Evolutionary conservation across 2,329 filamentous ascomycete species (phyloP).

Genomic region (Aspergillus alliaceus): DNA sequence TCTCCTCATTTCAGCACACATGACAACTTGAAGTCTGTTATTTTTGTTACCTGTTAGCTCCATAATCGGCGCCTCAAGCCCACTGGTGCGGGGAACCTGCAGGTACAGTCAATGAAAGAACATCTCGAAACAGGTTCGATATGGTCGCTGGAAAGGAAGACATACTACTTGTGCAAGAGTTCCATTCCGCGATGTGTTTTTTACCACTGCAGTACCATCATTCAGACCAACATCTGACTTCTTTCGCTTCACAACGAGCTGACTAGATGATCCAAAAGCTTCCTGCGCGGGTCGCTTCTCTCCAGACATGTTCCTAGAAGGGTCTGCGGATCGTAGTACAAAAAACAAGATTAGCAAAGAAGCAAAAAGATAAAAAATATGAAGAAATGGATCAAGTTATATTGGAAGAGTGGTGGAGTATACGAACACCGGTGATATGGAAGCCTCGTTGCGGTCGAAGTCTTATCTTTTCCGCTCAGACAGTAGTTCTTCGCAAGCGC

Average conservation of each 20-base stretch:
- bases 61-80: conserved; percentile 88
- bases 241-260: conserved; percentile 86
- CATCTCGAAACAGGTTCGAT: not conserved
- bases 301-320: conserved; percentile 65
- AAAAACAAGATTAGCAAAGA: not conserved
- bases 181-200: conserved; percentile 58
- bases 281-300: conserved; percentile 91
- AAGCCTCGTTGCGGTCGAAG: not conserved
- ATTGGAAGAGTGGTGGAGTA: not conserved
- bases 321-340: not conserved
- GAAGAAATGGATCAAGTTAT: not conserved
- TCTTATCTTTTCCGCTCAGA: not conserved
- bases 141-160: conserved; percentile 16
- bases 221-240: conserved; percentile 65
- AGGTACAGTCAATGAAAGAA: not conserved
- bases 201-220: conserved; percentile 56
- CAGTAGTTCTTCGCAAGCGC: conserved; percentile 9
- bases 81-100: conserved; percentile 76
- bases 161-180: conserved; percentile 67
- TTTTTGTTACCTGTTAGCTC: conserved; percentile 68
- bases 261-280: conserved; percentile 69
- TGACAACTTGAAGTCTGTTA: too few relatives aligned
- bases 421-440: not conserved
- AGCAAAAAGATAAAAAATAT: conserved; percentile 2
- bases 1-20: conserved; percentile 2